Evolutionary conservation across 2,329 filamentous ascomycete genomes (phyloP).

Genomic region (Fusarium neocosmosporiellum): DNA sequence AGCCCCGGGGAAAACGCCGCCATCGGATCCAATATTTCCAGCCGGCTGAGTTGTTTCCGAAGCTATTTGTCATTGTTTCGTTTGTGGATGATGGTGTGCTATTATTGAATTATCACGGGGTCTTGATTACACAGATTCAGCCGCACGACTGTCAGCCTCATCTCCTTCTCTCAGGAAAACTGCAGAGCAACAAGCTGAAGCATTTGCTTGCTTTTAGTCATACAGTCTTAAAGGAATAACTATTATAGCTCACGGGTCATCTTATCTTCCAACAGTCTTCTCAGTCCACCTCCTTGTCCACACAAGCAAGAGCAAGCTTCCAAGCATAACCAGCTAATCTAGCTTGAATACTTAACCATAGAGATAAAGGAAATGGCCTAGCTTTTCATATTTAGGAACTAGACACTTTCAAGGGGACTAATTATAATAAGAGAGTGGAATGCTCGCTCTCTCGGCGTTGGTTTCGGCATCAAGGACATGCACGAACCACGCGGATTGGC

Average conservation of each 20-base stretch:
- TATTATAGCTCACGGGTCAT: not conserved
- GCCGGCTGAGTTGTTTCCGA: not conserved
- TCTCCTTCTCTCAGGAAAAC: not conserved
- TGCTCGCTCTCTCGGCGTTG: not conserved
- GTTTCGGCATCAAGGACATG: not conserved
- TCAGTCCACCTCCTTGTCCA: too few relatives aligned
- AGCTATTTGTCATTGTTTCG: not conserved
- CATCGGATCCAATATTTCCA: slow-evolving; percentile 2
- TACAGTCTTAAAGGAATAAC: not conserved
- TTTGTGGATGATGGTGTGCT: not conserved
- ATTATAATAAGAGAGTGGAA: not conserved
- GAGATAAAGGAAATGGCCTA: not conserved
- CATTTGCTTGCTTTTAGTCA: not conserved
- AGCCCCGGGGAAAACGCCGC: not conserved
- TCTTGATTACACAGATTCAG: not conserved
- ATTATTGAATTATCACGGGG: not conserved
- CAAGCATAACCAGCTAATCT: too few relatives aligned
- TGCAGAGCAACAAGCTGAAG: not conserved
- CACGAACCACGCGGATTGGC: not conserved
- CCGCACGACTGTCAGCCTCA: not conserved
- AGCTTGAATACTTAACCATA: not conserved
- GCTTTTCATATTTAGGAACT: not conserved
- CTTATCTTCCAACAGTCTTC: too few relatives aligned
- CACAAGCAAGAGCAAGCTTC: not conserved
- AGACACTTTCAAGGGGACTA: not conserved